Evolutionary conservation across 495 filamentous ascomycete genomes (phyloP).

Genomic region (Xylaria scruposa): DNA sequence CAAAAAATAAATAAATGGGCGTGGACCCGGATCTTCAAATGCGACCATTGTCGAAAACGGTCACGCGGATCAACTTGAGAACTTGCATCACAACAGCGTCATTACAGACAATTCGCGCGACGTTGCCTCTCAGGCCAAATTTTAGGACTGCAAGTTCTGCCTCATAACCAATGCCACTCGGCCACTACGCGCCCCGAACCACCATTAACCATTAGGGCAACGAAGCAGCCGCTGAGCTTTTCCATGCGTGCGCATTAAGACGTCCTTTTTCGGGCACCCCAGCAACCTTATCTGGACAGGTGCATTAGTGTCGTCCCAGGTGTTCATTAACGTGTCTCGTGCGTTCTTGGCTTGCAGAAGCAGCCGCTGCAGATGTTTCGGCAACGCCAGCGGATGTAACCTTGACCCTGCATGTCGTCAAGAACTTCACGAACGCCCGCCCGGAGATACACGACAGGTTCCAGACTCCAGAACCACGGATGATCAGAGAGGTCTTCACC

Average conservation of each 20-base stretch:
- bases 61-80: constrained; percentile 9
- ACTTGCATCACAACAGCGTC: neutral
- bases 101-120: neutral
- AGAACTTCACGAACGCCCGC: neutral
- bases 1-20: neutral
- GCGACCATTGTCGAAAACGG: constrained; percentile 1
- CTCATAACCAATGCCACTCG: neutral
- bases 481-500: neutral
- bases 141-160: neutral
- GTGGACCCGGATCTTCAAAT: constrained; percentile 13
- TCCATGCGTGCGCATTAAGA: neutral
- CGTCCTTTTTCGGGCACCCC: neutral
- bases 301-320: constrained; percentile 32
- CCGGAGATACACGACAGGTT: neutral
- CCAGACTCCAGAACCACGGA: constrained; percentile 16
- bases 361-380: constrained; percentile 25
- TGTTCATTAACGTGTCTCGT: constrained; percentile 33
- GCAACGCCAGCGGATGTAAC: constrained; percentile 25
- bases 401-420: neutral
- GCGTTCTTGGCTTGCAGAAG: constrained; percentile 27
- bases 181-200: constrained; percentile 15
- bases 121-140: neutral
- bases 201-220: neutral
- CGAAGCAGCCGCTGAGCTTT: neutral
- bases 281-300: constrained; percentile 20